phyloP scores from a whole-genome alignment of 768 basidiomycete species.

The Coprinopsis sp. region DNA sequence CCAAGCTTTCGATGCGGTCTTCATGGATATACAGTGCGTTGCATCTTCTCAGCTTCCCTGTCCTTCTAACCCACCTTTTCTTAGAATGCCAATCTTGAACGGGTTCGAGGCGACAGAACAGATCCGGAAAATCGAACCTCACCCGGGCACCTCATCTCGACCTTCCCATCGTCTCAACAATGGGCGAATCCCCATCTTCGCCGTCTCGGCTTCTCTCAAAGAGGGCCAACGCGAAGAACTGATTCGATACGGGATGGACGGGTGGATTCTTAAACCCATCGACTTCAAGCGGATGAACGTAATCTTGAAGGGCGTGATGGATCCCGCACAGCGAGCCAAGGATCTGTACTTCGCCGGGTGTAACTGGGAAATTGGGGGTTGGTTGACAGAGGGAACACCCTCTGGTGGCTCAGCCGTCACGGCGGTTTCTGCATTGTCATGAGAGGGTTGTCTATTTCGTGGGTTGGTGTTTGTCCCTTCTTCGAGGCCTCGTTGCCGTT shows the following conservation, averaged over 20 bases:
- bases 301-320: conserved; percentile 57
- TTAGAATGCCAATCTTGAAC: conserved; percentile 76
- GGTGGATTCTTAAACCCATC: conserved; percentile 82
- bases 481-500: too few relatives aligned
- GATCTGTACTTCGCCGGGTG: conserved; percentile 51
- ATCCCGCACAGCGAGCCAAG: conserved; percentile 41
- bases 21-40: conserved; percentile 82
- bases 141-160: conserved; percentile 6
- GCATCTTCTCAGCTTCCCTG: not conserved
- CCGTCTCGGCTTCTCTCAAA: conserved; percentile 69
- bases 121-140: conserved; percentile 59
- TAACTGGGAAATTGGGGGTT: conserved; percentile 63
- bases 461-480: too few relatives aligned
- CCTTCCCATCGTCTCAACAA: conserved; percentile 39
- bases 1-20: conserved; percentile 59
- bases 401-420: not conserved
- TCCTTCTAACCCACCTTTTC: not conserved
- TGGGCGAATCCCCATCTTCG: conserved; percentile 73
- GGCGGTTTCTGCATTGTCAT: too few relatives aligned
- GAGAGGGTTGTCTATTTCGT: too few relatives aligned
- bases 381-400: conserved; percentile 32
- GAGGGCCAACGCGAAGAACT: conserved; percentile 56
- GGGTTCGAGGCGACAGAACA: conserved; percentile 65
- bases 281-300: conserved; percentile 63
- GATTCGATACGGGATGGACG: conserved; percentile 57